phyloP scores from a whole-genome alignment of 2,329 filamentous ascomycete species.

The Nemania abortiva region DNA sequence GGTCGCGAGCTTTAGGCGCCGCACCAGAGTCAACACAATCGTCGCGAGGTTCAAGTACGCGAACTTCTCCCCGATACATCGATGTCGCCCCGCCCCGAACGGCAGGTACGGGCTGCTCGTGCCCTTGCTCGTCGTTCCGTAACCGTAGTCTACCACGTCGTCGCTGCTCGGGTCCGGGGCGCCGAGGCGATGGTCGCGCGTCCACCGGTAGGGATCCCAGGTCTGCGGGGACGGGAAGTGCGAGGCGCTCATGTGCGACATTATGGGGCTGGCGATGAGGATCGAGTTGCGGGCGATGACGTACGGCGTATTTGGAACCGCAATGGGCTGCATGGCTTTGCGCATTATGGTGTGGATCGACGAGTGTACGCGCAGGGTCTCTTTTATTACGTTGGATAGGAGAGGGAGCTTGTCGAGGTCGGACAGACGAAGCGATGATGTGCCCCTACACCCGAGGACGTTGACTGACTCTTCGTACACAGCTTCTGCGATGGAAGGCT shows the following conservation, averaged over 20 bases:
- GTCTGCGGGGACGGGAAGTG: conserved; percentile 69
- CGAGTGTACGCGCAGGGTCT: conserved; percentile 78
- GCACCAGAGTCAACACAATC: conserved; percentile 72
- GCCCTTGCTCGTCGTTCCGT: conserved; percentile 51
- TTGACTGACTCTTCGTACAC: conserved; percentile 75
- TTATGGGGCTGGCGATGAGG: conserved; percentile 58
- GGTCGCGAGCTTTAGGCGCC: conserved; percentile 71
- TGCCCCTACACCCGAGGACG: conserved; percentile 63
- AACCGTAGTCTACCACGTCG: conserved; percentile 49
- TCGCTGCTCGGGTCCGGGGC: conserved; percentile 32
- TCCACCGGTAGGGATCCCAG: conserved; percentile 76
- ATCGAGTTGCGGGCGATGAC: conserved; percentile 65
- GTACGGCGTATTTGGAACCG: conserved; percentile 68
- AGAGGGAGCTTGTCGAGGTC: conserved; percentile 71
- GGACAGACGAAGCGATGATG: conserved; percentile 64
- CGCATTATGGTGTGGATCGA: conserved; percentile 81
- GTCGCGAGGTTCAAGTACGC: conserved; percentile 76
- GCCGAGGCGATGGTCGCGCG: conserved; percentile 47
- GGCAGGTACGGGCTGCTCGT: conserved; percentile 69
- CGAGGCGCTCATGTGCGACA: conserved; percentile 62
- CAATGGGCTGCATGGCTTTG: conserved; percentile 75
- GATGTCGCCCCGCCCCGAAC: conserved; percentile 78
- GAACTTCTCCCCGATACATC: conserved; percentile 83
- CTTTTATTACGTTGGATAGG: conserved; percentile 74
- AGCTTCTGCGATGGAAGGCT: conserved; percentile 76